Evolutionary conservation across 2,329 filamentous ascomycete species (phyloP), one percentile per base, ranked within the genome.

Genomic region (Colletotrichum chlorophyti): DNA sequence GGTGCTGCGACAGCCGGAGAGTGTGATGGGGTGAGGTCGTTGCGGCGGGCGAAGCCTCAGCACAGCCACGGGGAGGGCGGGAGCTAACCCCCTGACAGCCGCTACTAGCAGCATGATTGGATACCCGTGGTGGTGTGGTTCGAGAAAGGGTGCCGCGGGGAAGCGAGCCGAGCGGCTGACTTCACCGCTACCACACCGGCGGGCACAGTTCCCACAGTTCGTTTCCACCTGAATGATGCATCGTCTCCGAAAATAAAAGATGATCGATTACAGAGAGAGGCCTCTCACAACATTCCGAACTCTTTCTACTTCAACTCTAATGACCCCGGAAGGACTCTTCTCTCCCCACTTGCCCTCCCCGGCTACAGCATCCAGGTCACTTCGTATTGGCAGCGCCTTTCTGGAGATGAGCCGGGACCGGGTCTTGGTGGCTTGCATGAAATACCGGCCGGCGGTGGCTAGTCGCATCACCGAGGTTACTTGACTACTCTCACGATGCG

Each of bases 21-120:
- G 31, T 26, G 15, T 6, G 55, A 57, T 49, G 51, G 57, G 41
- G 57, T 55, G 57, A 50, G 40, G 57, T 60, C 51, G 57, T 41
- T 31, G 42, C 19, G 40, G 23, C 15, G 15, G 12, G 51, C 42
- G 31, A 38, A 31, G 55, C 35, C 41, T n/a, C 27, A 21, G 35
- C 49, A 40, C 51, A 34, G 51, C 57, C 57, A 47, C 57, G 51
- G 37, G 51, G 51, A 53, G 47, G 57, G 45, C 32, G 57, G 24
- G 32, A 42, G 17, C 2, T 7, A 19, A 12, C 19, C n/a, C 35
- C 19, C 17, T 32, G 42, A 35, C 26, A 60, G 57, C 43, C 57
- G 51, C 57, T 3, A 23, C 12, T 14, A 15, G 12, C 17, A 1
- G 4, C 19, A 0, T 40, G 4, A 60, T 50, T 60, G 57, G 51